phyloP scores from a whole-genome alignment of 2,329 filamentous ascomycete species.

The Cladosporium velox region DNA sequence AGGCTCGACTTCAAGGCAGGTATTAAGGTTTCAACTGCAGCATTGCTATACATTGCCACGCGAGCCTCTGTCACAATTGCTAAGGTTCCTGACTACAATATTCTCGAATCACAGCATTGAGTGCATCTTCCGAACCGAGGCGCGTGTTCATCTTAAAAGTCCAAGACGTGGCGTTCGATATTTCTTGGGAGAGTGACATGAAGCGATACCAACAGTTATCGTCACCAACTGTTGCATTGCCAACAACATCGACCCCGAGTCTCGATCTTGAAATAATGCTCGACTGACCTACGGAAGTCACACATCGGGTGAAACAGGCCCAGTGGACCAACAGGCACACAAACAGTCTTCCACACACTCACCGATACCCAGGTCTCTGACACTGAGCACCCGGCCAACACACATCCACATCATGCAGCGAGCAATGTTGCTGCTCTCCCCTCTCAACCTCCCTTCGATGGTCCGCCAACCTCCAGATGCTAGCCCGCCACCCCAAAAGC shows the following conservation, averaged over 20 bases:
- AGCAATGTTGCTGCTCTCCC: background rate
- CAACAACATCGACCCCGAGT: background rate
- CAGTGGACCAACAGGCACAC: background rate
- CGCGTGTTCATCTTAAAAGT: background rate
- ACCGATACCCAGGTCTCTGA: background rate
- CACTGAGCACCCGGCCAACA: background rate
- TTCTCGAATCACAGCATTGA: background rate
- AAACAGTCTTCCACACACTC: background rate
- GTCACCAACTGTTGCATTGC: background rate
- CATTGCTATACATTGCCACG: background rate
- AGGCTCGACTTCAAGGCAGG: background rate
- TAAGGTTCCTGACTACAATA: background rate
- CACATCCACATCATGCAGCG: background rate
- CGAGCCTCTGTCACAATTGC: background rate
- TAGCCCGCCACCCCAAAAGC: background rate
- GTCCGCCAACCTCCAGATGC: background rate
- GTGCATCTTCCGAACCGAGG: constrained; percentile 1
- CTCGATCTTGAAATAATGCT: background rate
- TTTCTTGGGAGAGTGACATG: background rate
- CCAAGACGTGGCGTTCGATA: background rate
- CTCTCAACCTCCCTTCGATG: background rate
- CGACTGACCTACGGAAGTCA: background rate
- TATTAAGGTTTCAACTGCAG: background rate
- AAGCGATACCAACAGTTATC: background rate
- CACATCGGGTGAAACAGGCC: background rate